Evolutionary conservation across 495 filamentous ascomycete species (phyloP).

Genomic region (Entonaema liquescens): DNA sequence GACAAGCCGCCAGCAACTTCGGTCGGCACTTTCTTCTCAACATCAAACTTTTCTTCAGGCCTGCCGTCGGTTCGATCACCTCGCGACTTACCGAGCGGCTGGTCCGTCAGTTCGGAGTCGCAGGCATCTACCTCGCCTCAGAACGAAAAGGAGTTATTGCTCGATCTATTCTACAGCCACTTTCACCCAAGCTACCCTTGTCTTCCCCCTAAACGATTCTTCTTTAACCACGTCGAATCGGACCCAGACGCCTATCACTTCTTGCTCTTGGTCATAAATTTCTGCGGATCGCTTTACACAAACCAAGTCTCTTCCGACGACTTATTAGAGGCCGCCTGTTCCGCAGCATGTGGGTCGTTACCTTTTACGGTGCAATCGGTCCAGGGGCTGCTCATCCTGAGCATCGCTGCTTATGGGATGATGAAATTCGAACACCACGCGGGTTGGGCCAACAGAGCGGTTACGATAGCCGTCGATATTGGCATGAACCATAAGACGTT

Average conservation of each 20-base stretch:
- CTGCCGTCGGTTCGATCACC: constrained; percentile 28
- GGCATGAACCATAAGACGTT: constrained; percentile 68
- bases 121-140: constrained; percentile 26
- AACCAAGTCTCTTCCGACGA: constrained; percentile 49
- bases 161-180: constrained; percentile 63
- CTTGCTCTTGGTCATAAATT: constrained; percentile 64
- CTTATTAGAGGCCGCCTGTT: constrained; percentile 54
- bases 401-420: constrained; percentile 71
- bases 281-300: constrained; percentile 62
- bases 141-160: constrained; percentile 34
- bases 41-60: constrained; percentile 23
- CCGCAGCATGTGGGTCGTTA: constrained; percentile 51
- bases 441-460: constrained; percentile 64
- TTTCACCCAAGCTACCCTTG: constrained; percentile 70
- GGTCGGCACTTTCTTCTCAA: constrained; percentile 22
- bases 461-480: constrained; percentile 69
- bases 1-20: constrained; percentile 40
- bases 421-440: constrained; percentile 65
- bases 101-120: constrained; percentile 30
- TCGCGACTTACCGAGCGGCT: constrained; percentile 36
- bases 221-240: constrained; percentile 44
- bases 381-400: constrained; percentile 71
- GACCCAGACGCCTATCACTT: constrained; percentile 47
- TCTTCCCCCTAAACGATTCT: constrained; percentile 57
- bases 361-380: constrained; percentile 65